Evolutionary conservation across 148 eudicot species (phyloP).

Genomic region (Polygonum maritimum): DNA sequence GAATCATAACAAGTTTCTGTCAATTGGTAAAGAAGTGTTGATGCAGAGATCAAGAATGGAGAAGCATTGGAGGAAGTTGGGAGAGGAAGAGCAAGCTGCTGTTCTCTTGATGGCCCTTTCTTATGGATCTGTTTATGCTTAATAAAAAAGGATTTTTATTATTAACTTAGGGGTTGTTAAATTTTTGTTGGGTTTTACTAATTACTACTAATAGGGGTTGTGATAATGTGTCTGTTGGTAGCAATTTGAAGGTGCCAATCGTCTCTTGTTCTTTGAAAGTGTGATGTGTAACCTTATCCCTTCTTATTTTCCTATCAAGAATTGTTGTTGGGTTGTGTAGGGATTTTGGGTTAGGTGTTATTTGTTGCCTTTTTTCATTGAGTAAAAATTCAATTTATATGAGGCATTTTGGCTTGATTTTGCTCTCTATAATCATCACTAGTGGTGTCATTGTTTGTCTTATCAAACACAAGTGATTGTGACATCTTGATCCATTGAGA

Average conservation of each 20-base stretch:
- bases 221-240: conserved; percentile 4
- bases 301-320: neutral
- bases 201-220: conserved; percentile 10
- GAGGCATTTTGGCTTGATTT: neutral
- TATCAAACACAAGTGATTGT: neutral
- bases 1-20: conserved; percentile 44
- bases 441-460: neutral
- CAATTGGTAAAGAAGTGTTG: conserved; percentile 47
- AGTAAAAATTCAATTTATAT: conserved; percentile 6
- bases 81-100: conserved; percentile 11
- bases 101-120: conserved; percentile 6
- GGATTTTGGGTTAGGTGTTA: conserved; percentile 4
- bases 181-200: neutral
- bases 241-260: conserved; percentile 3
- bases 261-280: neutral
- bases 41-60: conserved; percentile 63
- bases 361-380: neutral
- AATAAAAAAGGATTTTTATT: neutral
- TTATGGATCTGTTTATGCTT: conserved; percentile 10
- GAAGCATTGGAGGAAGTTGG: conserved; percentile 38
- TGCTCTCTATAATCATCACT: neutral
- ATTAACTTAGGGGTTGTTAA: neutral
- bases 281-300: neutral
- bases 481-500: neutral
- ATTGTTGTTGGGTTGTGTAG: conserved; percentile 6